phyloP scores from a whole-genome alignment of 106 monocot genomes.

The Vanilla planifolia region DNA sequence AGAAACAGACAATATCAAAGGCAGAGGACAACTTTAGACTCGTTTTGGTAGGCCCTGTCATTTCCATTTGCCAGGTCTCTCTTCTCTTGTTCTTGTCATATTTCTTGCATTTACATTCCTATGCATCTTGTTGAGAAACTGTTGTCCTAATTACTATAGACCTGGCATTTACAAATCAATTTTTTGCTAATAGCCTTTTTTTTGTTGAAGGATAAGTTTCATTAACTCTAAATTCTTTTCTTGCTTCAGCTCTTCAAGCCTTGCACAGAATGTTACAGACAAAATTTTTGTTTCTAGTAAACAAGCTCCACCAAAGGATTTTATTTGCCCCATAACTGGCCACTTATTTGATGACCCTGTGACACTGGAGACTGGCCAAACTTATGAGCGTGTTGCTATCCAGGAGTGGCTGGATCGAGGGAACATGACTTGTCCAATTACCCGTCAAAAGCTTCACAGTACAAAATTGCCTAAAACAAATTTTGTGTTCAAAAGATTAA shows the following conservation, averaged over 20 bases:
- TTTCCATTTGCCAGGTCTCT: background rate
- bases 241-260: slow-evolving; percentile 19
- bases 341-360: slow-evolving; percentile 54
- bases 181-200: background rate
- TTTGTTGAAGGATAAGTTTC: background rate
- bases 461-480: slow-evolving; percentile 50
- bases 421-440: slow-evolving; percentile 56
- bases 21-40: slow-evolving; percentile 10
- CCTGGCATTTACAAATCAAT: too few species aligned
- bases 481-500: slow-evolving; percentile 53
- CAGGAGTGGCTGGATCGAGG: slow-evolving; percentile 55
- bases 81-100: too few species aligned
- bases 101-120: too few species aligned
- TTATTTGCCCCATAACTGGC: slow-evolving; percentile 59
- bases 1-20: slow-evolving; percentile 5
- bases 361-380: slow-evolving; percentile 57
- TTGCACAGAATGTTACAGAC: slow-evolving; percentile 24
- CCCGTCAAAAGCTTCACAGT: slow-evolving; percentile 44
- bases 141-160: too few species aligned
- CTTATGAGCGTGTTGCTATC: slow-evolving; percentile 51
- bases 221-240: slow-evolving; percentile 1
- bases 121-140: too few species aligned
- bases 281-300: slow-evolving; percentile 9
- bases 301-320: slow-evolving; percentile 45
- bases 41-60: slow-evolving; percentile 7